A percentile compares a stretch with the other conserved stretches of the same genome.
Evolutionary conservation across 768 basidiomycete genomes (phyloP).

Genomic region (Leccinum longicurvipes): DNA sequence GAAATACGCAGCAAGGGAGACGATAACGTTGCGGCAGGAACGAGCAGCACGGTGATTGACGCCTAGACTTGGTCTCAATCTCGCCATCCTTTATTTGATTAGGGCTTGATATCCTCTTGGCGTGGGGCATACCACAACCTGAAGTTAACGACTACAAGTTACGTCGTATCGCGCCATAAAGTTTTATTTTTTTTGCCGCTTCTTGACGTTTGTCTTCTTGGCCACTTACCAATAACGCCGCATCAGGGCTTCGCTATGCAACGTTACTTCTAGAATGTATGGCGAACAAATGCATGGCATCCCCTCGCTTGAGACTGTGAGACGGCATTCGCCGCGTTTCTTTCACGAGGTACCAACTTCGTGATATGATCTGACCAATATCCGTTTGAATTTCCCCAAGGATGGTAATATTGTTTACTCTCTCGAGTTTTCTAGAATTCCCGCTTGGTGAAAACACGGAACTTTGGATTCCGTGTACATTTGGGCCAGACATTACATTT

Average conservation of each 20-base stretch:
- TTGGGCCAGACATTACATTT: not conserved
- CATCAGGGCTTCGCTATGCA: slow-evolving; percentile 4
- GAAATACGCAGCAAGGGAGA: slow-evolving; percentile 46
- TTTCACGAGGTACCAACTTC: slow-evolving; percentile 3
- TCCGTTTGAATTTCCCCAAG: not conserved
- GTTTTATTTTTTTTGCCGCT: slow-evolving; percentile 9
- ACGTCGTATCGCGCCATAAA: slow-evolving; percentile 5
- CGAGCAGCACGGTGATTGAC: slow-evolving; percentile 17
- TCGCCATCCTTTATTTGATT: too few relatives aligned
- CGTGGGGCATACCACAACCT: slow-evolving; percentile 4
- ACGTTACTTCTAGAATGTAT: slow-evolving; percentile 8
- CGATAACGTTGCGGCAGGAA: slow-evolving; percentile 26
- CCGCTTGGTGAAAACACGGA: not conserved
- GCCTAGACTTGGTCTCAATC: slow-evolving; percentile 10
- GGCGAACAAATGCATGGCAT: slow-evolving; percentile 1
- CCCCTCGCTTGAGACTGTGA: slow-evolving; percentile 2
- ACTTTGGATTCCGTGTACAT: not conserved
- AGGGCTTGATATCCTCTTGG: not conserved
- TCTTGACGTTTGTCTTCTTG: slow-evolving; percentile 11
- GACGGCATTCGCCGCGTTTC: slow-evolving; percentile 3
- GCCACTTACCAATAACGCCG: slow-evolving; percentile 1
- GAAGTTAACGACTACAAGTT: not conserved
- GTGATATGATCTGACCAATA: slow-evolving; percentile 5
- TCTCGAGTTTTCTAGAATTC: slow-evolving; percentile 1
- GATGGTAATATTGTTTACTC: slow-evolving; percentile 6